These are phyloP conservation scores for Apophysomyces ossiformis DNA, from an alignment of 371 early-diverging fungal species.

Conservation along the genomic window DNA sequence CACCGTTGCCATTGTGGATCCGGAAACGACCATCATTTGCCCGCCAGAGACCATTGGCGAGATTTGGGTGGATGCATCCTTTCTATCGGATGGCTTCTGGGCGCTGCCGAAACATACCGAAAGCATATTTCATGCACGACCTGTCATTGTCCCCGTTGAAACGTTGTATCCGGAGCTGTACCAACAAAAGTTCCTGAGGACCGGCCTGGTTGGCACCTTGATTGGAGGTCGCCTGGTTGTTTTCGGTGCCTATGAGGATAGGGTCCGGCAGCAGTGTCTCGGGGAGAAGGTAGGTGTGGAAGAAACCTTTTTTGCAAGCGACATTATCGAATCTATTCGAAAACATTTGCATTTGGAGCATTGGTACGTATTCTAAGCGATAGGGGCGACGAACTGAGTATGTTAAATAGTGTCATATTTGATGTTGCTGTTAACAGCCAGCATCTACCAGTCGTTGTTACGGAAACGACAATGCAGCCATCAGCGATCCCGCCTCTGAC, in stretches of 20 bases:
- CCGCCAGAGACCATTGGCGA: conserved; percentile 77
- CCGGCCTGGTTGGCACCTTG: conserved; percentile 77
- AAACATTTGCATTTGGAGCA: conserved; percentile 52
- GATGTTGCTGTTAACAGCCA: conserved; percentile 64
- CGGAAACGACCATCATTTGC: conserved; percentile 73
- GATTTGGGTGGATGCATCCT: conserved; percentile 77
- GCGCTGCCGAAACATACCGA: conserved; percentile 72
- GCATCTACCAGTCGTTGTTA: conserved; percentile 68
- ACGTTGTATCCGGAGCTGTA: conserved; percentile 48
- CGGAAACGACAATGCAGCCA: conserved; percentile 55
- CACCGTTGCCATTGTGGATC: conserved; percentile 78
- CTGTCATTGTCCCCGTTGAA: conserved; percentile 53
- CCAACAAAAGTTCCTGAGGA: conserved; percentile 66
- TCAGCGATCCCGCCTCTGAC: conserved; percentile 54
- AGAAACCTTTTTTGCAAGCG: conserved; percentile 53
- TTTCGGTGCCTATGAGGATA: conserved; percentile 75
- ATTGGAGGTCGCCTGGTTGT: conserved; percentile 70
- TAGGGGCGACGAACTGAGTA: not conserved
- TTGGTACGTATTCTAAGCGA: conserved; percentile 47
- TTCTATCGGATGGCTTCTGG: conserved; percentile 76
- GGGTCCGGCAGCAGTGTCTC: conserved; percentile 59
- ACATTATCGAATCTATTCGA: conserved; percentile 55
- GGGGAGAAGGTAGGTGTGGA: conserved; percentile 48
- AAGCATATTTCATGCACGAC: conserved; percentile 70
- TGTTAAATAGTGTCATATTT: conserved; percentile 56